phyloP scores from a whole-genome alignment of 805 yeast genomes.

The Saturnispora besseyi region DNA sequence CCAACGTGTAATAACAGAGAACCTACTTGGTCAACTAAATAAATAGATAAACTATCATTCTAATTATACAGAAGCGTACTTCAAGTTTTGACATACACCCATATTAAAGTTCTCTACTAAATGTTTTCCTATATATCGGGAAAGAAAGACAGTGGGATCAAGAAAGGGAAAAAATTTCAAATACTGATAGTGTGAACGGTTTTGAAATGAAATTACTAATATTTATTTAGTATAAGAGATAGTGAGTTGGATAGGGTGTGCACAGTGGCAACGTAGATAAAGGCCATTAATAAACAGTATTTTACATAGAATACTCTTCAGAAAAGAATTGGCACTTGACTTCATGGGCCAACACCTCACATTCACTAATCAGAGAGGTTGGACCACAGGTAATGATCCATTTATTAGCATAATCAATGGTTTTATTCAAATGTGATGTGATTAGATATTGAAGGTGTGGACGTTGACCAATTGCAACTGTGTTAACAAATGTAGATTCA shows the following conservation, averaged over 20 bases:
- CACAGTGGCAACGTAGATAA: not conserved
- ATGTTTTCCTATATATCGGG: no score
- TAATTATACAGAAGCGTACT: no score
- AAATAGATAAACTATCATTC: no score
- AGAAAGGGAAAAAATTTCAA: no score
- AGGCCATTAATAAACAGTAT: not conserved
- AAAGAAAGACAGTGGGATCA: no score
- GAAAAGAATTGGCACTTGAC: slow-evolving; percentile 32
- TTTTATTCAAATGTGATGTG: slow-evolving; percentile 20
- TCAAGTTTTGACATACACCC: not conserved
- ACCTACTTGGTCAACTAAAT: not conserved
- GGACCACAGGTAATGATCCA: slow-evolving; percentile 61
- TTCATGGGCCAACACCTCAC: slow-evolving; percentile 29
- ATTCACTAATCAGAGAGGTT: slow-evolving; percentile 32
- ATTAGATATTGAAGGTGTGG: slow-evolving; percentile 35
- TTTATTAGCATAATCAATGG: slow-evolving; percentile 30
- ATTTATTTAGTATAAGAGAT: no score
- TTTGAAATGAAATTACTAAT: no score
- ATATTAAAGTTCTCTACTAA: no score
- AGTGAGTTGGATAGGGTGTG: no score
- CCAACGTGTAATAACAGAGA: not conserved
- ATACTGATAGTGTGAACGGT: no score
- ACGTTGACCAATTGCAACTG: slow-evolving; percentile 28
- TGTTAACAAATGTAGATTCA: slow-evolving; percentile 11
- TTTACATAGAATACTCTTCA: slow-evolving; percentile 35